Conservation (phyloP, 805 yeast species). For the Ogataea corticis region DNA sequence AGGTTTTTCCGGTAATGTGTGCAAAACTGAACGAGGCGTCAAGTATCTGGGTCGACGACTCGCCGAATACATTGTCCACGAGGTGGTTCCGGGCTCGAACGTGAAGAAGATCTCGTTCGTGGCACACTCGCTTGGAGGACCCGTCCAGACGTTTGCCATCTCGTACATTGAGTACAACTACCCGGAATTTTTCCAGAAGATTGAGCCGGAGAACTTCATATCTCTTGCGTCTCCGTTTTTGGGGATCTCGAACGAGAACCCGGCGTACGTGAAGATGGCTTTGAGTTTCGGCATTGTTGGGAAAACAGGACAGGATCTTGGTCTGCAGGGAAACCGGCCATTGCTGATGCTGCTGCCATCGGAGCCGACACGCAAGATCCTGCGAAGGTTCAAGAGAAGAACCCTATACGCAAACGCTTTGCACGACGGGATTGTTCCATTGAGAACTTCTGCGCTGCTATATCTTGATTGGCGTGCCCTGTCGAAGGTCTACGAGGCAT, state of each 20-base stretch:
- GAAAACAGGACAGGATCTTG: conserved; percentile 86
- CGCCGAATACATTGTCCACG: conserved; percentile 68
- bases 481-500: conserved; percentile 43
- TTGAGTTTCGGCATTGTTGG: conserved; percentile 90
- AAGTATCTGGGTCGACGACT: conserved; percentile 79
- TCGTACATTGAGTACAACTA: conserved; percentile 70
- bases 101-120: conserved; percentile 76
- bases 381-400: conserved; percentile 64
- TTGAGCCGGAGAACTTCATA: conserved; percentile 76
- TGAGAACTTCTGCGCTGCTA: conserved; percentile 83
- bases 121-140: conserved; percentile 94
- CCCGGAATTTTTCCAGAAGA: conserved; percentile 66
- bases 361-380: conserved; percentile 65
- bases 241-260: conserved; percentile 87
- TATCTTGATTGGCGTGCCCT: conserved; percentile 85
- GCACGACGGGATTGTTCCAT: conserved; percentile 94
- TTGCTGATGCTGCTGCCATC: conserved; percentile 73
- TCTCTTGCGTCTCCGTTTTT: conserved; percentile 85
- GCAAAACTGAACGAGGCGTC: conserved; percentile 88
- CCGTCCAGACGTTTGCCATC: conserved; percentile 86
- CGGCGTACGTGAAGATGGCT: conserved; percentile 79
- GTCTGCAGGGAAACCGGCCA: conserved; percentile 60
- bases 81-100: conserved; percentile 41
- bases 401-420: conserved; percentile 87
- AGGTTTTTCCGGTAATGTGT: conserved; percentile 80